Evolutionary conservation across 805 yeast genomes (phyloP), one percentile per base, ranked within the genome.

Genomic region (Sungouiozyma ichnusensis): DNA sequence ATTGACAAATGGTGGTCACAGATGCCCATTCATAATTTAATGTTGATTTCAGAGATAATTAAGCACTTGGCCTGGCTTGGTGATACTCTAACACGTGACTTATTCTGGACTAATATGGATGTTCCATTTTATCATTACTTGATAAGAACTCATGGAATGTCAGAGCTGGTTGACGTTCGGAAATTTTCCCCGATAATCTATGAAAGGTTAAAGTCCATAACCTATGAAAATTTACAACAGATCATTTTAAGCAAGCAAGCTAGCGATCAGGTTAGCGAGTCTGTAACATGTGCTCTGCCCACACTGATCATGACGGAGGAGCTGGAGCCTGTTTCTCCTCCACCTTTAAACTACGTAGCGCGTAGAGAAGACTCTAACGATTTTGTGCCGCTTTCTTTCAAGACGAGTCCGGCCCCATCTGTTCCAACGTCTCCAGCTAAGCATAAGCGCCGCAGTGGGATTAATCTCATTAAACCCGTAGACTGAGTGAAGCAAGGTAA

Each of bases 351-450:
- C 29, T 7, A 24, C 11, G 11, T 24, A 7, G 9, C 29, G 11
- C 29, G 11, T 24, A 24, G 9, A 24, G 29, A 24, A 6, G 33
- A 37, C n/a, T 37, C 33, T 7, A 48, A 39, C 17, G 45, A 39
- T 13, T 54, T 52, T 38, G 42, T 51, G 4, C 57, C 58, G 6
- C 42, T 49, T 35, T 54, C 58, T 7, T 48, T 52, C 42, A 51
- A 52, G 38, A 48, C 57, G n/a, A 42, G 37, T 8, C 44, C 50
- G 14, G 43, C 49, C 11, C 45, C 43, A n/a, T 19, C 27, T 8
- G 39, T 45, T 20, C 46, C 43, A 3, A 15, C 40, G 7, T 16
- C 24, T 5, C 16, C 24, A n/a, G 8, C 17, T 8, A 16, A 27
- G 17, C 32, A 24, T n/a, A 44, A 41, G 18, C 20, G 47, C 7